Conservation (phyloP, 1,284 basidiomycete genomes). For the Microbotryum silenes-acaulis region DNA sequence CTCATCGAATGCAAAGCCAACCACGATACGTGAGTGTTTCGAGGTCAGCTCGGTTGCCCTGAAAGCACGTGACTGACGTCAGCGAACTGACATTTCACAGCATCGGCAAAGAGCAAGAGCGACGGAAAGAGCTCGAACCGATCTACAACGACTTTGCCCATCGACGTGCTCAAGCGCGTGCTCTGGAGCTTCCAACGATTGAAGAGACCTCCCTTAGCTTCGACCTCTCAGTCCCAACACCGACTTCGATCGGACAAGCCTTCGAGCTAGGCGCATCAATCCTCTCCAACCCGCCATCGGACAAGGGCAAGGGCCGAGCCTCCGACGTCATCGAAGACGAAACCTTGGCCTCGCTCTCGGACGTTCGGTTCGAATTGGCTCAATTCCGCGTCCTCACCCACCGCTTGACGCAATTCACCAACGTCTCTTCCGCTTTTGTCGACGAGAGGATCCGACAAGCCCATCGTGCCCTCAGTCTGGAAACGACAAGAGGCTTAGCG, state of each 20-base stretch:
- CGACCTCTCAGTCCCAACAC: slow-evolving; percentile 4
- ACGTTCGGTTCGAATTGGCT: slow-evolving; percentile 2
- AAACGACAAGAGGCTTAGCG: slow-evolving; percentile 9
- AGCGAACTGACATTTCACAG: background rate
- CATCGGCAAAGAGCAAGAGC: slow-evolving; percentile 18
- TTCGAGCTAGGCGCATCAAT: slow-evolving; percentile 9
- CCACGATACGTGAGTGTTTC: slow-evolving; percentile 20
- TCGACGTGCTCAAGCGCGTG: slow-evolving; percentile 4
- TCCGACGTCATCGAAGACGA: no score
- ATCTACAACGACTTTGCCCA: slow-evolving; percentile 14
- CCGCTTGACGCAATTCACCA: slow-evolving; percentile 13
- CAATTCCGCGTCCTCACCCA: slow-evolving; percentile 13
- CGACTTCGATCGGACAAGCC: slow-evolving; percentile 12
- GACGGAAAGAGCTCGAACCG: slow-evolving; percentile 10
- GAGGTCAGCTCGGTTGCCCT: background rate
- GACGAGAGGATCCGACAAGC: slow-evolving; percentile 7
- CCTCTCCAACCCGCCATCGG: background rate
- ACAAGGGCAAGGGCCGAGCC: no score
- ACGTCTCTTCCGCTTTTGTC: slow-evolving; percentile 13
- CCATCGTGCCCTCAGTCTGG: slow-evolving; percentile 14
- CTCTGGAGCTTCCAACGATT: background rate
- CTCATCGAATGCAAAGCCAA: slow-evolving; percentile 14
- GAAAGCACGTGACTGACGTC: background rate
- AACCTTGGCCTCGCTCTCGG: background rate
- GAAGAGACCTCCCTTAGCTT: slow-evolving; percentile 3